These are phyloP conservation scores for Solanum sejunctum DNA, from an alignment of 257 asterid species.

Conservation along the genomic window DNA sequence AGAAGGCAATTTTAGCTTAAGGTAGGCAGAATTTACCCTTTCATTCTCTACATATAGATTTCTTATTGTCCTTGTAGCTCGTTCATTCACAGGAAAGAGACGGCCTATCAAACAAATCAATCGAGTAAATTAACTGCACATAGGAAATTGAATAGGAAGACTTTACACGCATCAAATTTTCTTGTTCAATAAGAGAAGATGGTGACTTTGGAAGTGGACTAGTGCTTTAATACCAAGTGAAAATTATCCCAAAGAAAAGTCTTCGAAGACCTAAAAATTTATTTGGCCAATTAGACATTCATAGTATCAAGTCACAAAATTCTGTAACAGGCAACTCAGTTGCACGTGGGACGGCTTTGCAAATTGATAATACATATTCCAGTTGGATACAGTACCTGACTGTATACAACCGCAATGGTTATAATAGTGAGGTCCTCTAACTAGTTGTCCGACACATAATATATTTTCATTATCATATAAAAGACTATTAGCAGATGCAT, in stretches of 20 bases:
- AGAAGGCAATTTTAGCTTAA: background rate
- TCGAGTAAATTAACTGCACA: background rate
- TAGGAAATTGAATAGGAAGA: background rate
- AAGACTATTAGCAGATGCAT: background rate
- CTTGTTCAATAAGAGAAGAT: background rate
- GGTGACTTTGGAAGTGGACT: background rate
- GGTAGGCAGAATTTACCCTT: slow-evolving; percentile 43
- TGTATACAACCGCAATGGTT: background rate
- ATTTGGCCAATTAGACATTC: background rate
- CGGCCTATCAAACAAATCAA: slow-evolving; percentile 39
- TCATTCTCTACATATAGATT: slow-evolving; percentile 82
- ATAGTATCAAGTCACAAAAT: background rate
- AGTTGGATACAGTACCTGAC: background rate
- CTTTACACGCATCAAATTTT: background rate
- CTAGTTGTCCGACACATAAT: background rate
- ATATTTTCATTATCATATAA: background rate
- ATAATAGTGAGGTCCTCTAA: background rate
- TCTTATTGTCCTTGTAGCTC: slow-evolving; percentile 84
- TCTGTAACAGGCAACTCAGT: background rate
- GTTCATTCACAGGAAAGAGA: slow-evolving; percentile 83
- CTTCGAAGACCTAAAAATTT: background rate
- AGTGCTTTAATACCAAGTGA: background rate
- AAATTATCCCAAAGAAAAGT: background rate
- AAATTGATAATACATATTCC: background rate
- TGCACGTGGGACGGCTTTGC: background rate